Evolutionary conservation across 1,139 yeast genomes (phyloP), one percentile per base, ranked within the genome.

Genomic region (Neolecta irregularis): DNA sequence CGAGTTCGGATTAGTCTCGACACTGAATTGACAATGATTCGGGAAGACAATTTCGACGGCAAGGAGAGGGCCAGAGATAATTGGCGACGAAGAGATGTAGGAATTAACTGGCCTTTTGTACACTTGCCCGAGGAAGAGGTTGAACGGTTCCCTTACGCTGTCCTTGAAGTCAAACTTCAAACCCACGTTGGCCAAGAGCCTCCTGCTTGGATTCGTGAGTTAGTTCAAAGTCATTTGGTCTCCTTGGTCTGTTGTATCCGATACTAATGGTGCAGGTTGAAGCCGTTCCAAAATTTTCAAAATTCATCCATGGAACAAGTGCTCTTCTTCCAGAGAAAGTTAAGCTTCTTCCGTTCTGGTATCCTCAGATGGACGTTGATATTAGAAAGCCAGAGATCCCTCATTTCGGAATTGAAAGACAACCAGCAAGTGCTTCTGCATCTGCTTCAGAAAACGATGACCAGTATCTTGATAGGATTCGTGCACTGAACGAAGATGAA

Each of bases 101-200:
- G 98, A 31, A 92, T 88, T 26, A 94, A 88, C 57, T 88, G 74
- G 70, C 98, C 98, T 30, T 88, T 88, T 56, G 61, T 64, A 38
- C 94, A 88, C 57, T 64, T 88, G 38, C 72, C 85, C 2, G 88
- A 77, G 32, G 65, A 68, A 44, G 98, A 88, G 53, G 72, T 77
- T 36, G 88, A 88, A 52, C 67, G 94, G 49, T 88, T 88, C 61
- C 98, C 98, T 9, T 88, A 88, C 56, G 98, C 98, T 1, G 95
- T 88, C 32, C 65, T 88, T 47, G 98, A 88, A 61, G 98, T 88
- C 41, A 88, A 88, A 59, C 67, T 88, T 46, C 98, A 88, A 60
- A 88, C 98, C 5, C 98, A 88, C 61, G 54, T 88, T 60, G 98
- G 98, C 38, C 98, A 88, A 61, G 98, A 88, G 56, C 98, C 98